Percentiles rank a stretch among this genome's conserved stretches.
Evolutionary conservation across 352 stramenopile genomes (phyloP).

Genomic region (Phytopythium cucurbitacearum): DNA sequence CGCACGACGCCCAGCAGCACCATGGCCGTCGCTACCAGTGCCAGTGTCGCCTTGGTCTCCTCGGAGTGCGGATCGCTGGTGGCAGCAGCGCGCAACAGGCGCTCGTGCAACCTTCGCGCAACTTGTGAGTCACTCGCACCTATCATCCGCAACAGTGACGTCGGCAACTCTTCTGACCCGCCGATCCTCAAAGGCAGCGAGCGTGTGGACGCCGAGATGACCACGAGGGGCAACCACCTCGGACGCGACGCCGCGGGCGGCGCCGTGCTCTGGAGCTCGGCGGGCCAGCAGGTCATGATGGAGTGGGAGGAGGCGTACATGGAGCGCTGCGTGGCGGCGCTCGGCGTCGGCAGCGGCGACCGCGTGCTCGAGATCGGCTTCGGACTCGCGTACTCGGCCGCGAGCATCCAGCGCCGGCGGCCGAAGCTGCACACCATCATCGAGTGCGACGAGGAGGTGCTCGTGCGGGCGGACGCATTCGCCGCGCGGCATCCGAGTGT

Average conservation of each 20-base stretch:
- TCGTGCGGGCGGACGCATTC: conserved; percentile 47
- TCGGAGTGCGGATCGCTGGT: neutral
- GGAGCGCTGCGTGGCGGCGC: conserved; percentile 58
- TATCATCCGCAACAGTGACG: neutral
- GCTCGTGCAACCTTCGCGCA: conserved; percentile 25
- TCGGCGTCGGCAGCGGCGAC: conserved; percentile 37
- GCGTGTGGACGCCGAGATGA: conserved; percentile 11
- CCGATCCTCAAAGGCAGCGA: too few relatives aligned
- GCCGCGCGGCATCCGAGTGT: conserved; percentile 26
- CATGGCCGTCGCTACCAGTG: conserved; percentile 15
- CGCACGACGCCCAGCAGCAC: conserved; percentile 40
- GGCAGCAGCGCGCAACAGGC: neutral
- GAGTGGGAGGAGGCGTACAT: conserved; percentile 85
- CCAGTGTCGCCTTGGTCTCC: neutral
- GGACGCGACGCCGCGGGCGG: conserved; percentile 36
- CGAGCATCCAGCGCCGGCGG: conserved; percentile 53
- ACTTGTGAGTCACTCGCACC: conserved; percentile 2
- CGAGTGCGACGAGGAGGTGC: conserved; percentile 65
- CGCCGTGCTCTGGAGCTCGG: conserved; percentile 60
- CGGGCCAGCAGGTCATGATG: conserved; percentile 87
- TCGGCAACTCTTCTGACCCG: neutral
- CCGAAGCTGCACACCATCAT: conserved; percentile 69
- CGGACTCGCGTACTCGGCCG: conserved; percentile 75
- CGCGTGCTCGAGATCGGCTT: conserved; percentile 87
- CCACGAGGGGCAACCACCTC: conserved; percentile 38